Evolutionary conservation across 2,329 filamentous ascomycete genomes (phyloP), one percentile per base, ranked within the genome.

Genomic region (Trichoderma endophyticum): DNA sequence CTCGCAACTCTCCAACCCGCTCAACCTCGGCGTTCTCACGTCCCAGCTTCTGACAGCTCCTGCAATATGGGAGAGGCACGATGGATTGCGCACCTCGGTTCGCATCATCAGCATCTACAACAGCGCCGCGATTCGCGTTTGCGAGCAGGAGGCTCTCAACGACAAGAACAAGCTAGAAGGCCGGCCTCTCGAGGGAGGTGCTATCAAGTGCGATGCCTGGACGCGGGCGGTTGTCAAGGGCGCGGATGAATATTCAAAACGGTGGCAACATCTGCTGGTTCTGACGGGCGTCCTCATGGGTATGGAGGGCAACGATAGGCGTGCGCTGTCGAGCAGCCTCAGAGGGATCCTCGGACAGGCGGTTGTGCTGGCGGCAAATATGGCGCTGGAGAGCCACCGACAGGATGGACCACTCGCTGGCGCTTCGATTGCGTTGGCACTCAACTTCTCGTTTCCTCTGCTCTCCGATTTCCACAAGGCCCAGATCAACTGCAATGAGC

Each of bases 191-290:
- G 78, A 81, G n/a, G 83, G 84, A 12, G 82, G 84, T 66, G 84
- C 83, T 4, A 73, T 89, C 9, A 73, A 78, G 30, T 84, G 84
- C 74, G 86, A 89, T 64, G 83, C 82, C 26, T 91, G 89, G 88
- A 83, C 87, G 9, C 83, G 85, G 24, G 87, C 87, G 1, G 84
- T 90, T 4, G 84, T 86, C 57, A 86, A 86, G 76, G 89, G 88
- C 43, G 84, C 87, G 11, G 88, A 90, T 69, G 86, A 86, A 36
- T 84, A 86, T 59, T 89, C 89, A 18, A 86, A 85, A 30, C 85
- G 93, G 77, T 97, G 94, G 94, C 91, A 94, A 80, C 94, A 97
- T 80, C 82, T 94, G 34, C 84, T 97, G n/a, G 87, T 95, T 6
- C 87, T 97, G 9, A 90, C 91, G 0, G 95, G 94, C 3, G 84